Evolutionary conservation across 352 stramenopile genomes (phyloP).

Genomic region (Hyaloperonospora brassicae): DNA sequence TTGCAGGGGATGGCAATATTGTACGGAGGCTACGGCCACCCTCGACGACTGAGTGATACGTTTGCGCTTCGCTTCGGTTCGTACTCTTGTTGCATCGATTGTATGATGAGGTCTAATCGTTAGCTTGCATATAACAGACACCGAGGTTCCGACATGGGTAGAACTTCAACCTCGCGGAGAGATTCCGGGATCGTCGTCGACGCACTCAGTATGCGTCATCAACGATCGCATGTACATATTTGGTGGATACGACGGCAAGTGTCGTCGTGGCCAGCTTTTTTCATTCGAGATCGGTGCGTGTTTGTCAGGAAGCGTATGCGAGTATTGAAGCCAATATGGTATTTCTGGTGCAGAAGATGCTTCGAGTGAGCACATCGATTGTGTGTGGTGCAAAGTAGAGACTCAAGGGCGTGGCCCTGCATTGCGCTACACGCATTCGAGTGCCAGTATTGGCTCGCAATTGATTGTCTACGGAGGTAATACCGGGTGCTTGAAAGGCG

Average conservation of each 20-base stretch:
- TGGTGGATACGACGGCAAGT: constrained; percentile 55
- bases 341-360: constrained; percentile 18
- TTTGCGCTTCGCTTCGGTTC: constrained; percentile 49
- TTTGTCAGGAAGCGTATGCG: background rate
- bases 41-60: constrained; percentile 39
- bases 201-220: constrained; percentile 46
- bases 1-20: constrained; percentile 38
- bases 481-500: constrained; percentile 51
- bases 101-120: background rate
- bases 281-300: constrained; percentile 34
- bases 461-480: constrained; percentile 40
- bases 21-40: constrained; percentile 50
- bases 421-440: constrained; percentile 48
- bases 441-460: constrained; percentile 37
- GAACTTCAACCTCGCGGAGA: constrained; percentile 36
- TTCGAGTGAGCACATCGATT: constrained; percentile 28
- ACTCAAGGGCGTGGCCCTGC: constrained; percentile 26
- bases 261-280: constrained; percentile 40
- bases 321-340: constrained; percentile 1
- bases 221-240: constrained; percentile 51
- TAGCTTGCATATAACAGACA: constrained; percentile 16
- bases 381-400: constrained; percentile 34
- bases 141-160: constrained; percentile 35
- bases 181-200: constrained; percentile 37
- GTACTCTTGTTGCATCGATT: constrained; percentile 5